Evolutionary conservation across 345 rosid genomes (phyloP), one percentile per base, ranked within the genome.

Genomic region (Populus ilicifolia): DNA sequence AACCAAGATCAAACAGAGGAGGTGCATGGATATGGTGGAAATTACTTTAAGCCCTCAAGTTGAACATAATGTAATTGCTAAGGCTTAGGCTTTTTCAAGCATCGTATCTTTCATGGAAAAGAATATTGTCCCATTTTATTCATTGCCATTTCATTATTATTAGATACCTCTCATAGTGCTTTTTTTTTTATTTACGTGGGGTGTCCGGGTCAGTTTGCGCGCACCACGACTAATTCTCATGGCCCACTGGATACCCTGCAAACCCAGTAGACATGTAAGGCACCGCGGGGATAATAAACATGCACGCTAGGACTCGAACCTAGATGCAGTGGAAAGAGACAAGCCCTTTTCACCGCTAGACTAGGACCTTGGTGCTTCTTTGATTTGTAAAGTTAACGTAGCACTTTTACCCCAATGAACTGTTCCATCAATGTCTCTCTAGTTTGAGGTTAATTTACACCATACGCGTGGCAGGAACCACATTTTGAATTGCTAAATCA

Each of bases 21-120:
- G 44, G 71, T 75, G 29, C 29, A 27, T 27, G 46, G 71, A n/a
- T 64, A 13, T 27, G 54, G 73, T n/a, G 43, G 54, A 6, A 25
- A 56, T 54, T 52, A 2, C 67, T 68, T 69, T 76, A 38, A 59
- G 27, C 52, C 39, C 54, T 76, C 79, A 76, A 76, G 39, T 76
- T 67, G 72, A 68, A 56, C 73, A 67, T 54, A n/a, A 76, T 76
- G 38, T 52, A 67, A 76, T 39, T 8, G 30, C 48, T 67, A 27
- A 36, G 38, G 6, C 23, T 5, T 21, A 10, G 30, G 21, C 29
- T 65, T 27, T 73, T n/a, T 41, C 27, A 25, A 16, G 8, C 59
- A 38, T 74, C 76, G 36, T 48, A 75, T 46, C 20, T 29, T 36
- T 52, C 36, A 21, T 20, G 59, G 25, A 39, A 39, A 68, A 56